Base-by-base conservation (phyloP, 2,329 filamentous ascomycete genomes). In the Cryphonectria carpinicola region DNA sequence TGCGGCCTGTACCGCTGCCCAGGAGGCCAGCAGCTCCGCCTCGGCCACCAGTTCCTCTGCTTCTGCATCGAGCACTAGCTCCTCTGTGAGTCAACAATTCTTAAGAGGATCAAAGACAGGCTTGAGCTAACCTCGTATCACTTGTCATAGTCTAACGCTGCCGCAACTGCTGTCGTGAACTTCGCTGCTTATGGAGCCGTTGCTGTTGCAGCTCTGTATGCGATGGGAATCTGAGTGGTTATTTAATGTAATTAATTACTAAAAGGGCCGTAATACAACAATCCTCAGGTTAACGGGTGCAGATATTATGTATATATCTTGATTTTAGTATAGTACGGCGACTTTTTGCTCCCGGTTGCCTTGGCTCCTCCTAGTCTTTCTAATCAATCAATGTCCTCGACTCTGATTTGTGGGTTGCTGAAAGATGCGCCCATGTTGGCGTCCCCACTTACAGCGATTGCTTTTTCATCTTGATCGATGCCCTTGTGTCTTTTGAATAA, bases 401-500 rank as follows among this genome's bases (percentile, higher is more conserved):
- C 66, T 60, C 64, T 71, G 52, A 68, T 65, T 54, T 68, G 58
- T 14, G 65, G 66, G 10, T 17, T 32, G 39, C n/a, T 32, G 19
- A n/a, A 46, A 25, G 28, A 39, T 7, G 22, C 28, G 25, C 43
- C 41, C 4, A 49, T 22, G n/a, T 60, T 39, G 11, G 22, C 6
- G 13, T 3, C n/a, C 2, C 39, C 41, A 37, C 62, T 54, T 4
- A 25, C 32, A 2, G 49, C 52, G 8, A 28, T 37, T 3, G 67
- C 65, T 65, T 70, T 65, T 68, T 70, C 71, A 3, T 72, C 68
- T 68, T 70, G 68, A 1, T 70, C 66, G 17, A 14, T 13, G 2
- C 22, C 4, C 37, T 71, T 73, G 52, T 67, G 69, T 39, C 22
- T 69, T 52, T 35, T 71, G 58, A 73, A 71, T 1, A 73, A 32